These are phyloP conservation scores for Penicillium psychrosexuale DNA, from an alignment of 2,329 filamentous ascomycete species.

Conservation along the genomic window DNA sequence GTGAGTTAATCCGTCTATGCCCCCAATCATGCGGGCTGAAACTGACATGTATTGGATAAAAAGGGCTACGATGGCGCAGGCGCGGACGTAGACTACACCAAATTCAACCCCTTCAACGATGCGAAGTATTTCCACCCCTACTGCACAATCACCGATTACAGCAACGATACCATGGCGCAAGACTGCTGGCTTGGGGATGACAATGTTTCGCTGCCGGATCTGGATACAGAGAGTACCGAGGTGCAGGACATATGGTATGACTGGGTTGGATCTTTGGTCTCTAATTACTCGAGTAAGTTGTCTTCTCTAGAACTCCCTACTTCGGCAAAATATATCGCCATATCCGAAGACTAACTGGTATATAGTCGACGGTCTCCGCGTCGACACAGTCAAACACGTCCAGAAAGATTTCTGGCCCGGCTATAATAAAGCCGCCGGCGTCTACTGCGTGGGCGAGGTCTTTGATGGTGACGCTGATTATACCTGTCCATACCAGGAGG, in stretches of 20 bases:
- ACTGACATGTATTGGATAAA: slow-evolving; percentile 8
- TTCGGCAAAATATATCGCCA: not conserved
- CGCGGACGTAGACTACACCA: slow-evolving; percentile 52
- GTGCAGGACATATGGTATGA: slow-evolving; percentile 53
- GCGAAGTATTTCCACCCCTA: slow-evolving; percentile 59
- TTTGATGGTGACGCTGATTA: slow-evolving; percentile 40
- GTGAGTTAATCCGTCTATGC: not conserved
- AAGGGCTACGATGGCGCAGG: slow-evolving; percentile 48
- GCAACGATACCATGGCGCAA: slow-evolving; percentile 45
- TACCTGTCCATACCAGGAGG: slow-evolving; percentile 46
- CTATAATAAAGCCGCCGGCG: slow-evolving; percentile 42
- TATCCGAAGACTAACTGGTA: not conserved
- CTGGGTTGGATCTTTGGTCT: slow-evolving; percentile 51
- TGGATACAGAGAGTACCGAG: slow-evolving; percentile 53
- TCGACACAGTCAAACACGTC: slow-evolving; percentile 53
- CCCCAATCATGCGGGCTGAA: not conserved
- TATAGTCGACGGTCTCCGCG: slow-evolving; percentile 50
- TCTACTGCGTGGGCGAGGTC: slow-evolving; percentile 52
- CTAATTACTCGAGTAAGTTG: slow-evolving; percentile 51
- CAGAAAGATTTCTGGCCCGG: slow-evolving; percentile 45
- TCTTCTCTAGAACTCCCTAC: too few relatives aligned
- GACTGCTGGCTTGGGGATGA: slow-evolving; percentile 56
- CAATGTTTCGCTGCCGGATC: slow-evolving; percentile 60
- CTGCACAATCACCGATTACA: slow-evolving; percentile 55
- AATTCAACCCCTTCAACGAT: slow-evolving; percentile 55